A percentile compares a stretch with the other conserved stretches of the same genome.
phyloP scores from a whole-genome alignment of 805 yeast genomes.

The Yarrowia keelungensis region DNA sequence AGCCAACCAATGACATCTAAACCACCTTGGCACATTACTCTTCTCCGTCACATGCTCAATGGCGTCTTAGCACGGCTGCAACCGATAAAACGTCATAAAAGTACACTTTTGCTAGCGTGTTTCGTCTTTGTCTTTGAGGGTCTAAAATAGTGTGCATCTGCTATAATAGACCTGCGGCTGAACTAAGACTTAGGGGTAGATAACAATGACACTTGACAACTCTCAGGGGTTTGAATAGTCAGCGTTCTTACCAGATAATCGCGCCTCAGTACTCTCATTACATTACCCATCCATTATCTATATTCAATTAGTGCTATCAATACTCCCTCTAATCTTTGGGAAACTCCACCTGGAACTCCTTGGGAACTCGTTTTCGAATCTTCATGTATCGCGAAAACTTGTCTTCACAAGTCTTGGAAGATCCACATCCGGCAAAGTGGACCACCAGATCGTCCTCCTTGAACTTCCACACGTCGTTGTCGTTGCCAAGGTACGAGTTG shows the following conservation, averaged over 20 bases:
- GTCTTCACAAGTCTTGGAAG: constrained; percentile 27
- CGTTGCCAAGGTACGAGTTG: constrained; percentile 45
- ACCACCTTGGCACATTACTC: too few species aligned
- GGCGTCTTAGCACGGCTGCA: background rate
- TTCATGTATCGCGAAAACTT: constrained; percentile 25
- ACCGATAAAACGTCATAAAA: too few species aligned
- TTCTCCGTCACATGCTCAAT: background rate
- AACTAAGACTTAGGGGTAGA: too few species aligned
- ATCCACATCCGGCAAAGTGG: constrained; percentile 48
- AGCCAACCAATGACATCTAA: too few species aligned
- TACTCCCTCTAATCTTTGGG: background rate
- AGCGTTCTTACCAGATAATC: too few species aligned
- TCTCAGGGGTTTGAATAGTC: too few species aligned
- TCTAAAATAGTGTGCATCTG: background rate
- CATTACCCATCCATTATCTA: too few species aligned
- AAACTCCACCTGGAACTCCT: constrained; percentile 34
- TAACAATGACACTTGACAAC: too few species aligned
- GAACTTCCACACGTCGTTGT: constrained; percentile 39
- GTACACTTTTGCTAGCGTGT: background rate
- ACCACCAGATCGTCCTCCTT: constrained; percentile 46
- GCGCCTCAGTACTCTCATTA: too few species aligned
- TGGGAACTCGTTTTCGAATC: constrained; percentile 24
- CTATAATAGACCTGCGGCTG: background rate
- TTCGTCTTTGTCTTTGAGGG: background rate
- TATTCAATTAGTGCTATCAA: too few species aligned